Conservation (phyloP, 2,329 filamentous ascomycete genomes). For the Colletotrichum filicis region DNA sequence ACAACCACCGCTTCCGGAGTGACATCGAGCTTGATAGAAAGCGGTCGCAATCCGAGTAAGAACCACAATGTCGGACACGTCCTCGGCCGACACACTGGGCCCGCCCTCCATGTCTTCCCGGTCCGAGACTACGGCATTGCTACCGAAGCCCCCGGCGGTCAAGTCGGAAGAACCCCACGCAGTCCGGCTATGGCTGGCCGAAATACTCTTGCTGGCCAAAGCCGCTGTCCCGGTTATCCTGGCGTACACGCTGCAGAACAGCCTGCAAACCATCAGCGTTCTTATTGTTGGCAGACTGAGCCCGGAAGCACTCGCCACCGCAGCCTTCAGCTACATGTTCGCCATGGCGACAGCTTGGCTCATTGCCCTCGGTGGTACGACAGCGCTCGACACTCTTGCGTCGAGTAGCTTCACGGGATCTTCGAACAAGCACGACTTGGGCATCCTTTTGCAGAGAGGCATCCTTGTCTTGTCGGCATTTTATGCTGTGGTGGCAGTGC, state of each 20-base stretch:
- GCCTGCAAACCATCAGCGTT: conserved; percentile 84
- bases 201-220: conserved; percentile 76
- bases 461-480: conserved; percentile 78
- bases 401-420: conserved; percentile 86
- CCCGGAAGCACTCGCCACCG: conserved; percentile 81
- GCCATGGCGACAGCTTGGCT: conserved; percentile 91
- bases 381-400: conserved; percentile 85
- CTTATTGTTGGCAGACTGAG: conserved; percentile 84
- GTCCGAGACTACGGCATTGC: conserved; percentile 33
- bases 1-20: background rate
- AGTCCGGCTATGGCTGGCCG: conserved; percentile 44
- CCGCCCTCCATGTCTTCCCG: background rate
- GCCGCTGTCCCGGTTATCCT: conserved; percentile 82
- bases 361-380: conserved; percentile 86
- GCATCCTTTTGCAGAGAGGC: conserved; percentile 80
- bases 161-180: conserved; percentile 10
- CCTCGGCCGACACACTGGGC: conserved; percentile 16
- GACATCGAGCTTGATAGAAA: background rate
- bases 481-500: conserved; percentile 76
- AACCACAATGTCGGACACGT: conserved; percentile 19
- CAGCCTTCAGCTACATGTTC: conserved; percentile 94
- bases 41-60: background rate
- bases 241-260: conserved; percentile 88
- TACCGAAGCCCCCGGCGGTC: conserved; percentile 30
- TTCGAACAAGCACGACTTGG: conserved; percentile 80